phyloP scores from a whole-genome alignment of 345 rosid species.

The Aethionema arabicum region DNA sequence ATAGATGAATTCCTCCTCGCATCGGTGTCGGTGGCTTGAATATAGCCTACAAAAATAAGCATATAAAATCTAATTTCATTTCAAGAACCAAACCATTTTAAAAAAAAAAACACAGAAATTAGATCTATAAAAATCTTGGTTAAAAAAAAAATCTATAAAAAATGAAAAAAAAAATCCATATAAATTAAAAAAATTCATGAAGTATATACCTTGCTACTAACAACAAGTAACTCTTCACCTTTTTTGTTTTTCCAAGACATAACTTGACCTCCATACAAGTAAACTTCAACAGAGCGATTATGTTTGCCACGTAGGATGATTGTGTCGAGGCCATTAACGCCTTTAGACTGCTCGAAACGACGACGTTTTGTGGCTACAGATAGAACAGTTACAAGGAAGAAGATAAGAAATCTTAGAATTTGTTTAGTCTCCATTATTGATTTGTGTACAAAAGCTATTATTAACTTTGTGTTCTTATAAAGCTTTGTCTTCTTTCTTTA shows the following conservation, averaged over 20 bases:
- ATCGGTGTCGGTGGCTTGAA: slow-evolving; percentile 73
- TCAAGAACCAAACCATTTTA: too few species aligned
- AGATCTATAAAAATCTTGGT: too few species aligned
- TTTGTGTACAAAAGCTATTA: too few species aligned
- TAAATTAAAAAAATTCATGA: too few species aligned
- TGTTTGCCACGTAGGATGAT: slow-evolving; percentile 60
- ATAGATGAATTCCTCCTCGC: slow-evolving; percentile 89
- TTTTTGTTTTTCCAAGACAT: slow-evolving; percentile 83
- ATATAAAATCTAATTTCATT: slow-evolving; percentile 2
- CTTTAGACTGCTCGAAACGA: slow-evolving; percentile 51
- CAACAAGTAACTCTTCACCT: slow-evolving; percentile 79
- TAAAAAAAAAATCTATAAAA: too few species aligned
- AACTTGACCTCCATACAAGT: slow-evolving; percentile 78
- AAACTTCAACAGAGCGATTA: slow-evolving; percentile 72
- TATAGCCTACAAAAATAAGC: slow-evolving; percentile 46
- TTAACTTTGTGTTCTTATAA: too few species aligned
- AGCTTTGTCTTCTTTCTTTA: too few species aligned
- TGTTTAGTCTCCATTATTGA: slow-evolving; percentile 11
- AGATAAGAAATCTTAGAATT: slow-evolving; percentile 14
- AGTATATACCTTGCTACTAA: slow-evolving; percentile 67
- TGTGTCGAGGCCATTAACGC: slow-evolving; percentile 73
- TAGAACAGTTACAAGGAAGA: slow-evolving; percentile 20
- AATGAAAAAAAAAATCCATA: too few species aligned
- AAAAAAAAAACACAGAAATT: too few species aligned
- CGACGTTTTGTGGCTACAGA: slow-evolving; percentile 22